Percentiles rank a stretch among this genome's conserved stretches.
Evolutionary conservation across 257 asterid species (phyloP).

Genomic region (Penstemon eatonii): DNA sequence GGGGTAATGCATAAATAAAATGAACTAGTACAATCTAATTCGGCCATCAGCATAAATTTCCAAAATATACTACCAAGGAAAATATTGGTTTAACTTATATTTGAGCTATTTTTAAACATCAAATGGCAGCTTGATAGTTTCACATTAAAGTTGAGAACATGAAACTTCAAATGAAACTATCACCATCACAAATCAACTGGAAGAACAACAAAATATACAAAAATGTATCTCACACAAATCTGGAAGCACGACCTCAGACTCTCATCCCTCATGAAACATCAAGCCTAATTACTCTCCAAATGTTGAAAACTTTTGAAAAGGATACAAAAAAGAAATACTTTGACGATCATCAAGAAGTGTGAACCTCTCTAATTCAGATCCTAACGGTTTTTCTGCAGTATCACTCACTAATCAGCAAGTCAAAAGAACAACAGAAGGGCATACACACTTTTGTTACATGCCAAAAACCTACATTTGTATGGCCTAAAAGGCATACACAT

Average conservation of each 20-base stretch:
- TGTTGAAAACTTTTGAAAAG: neutral
- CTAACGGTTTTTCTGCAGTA: neutral
- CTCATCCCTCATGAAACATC: too few species aligned
- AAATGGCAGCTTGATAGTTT: neutral
- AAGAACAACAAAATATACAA: neutral
- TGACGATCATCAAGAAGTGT: neutral
- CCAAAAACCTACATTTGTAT: too few species aligned
- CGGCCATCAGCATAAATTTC: neutral
- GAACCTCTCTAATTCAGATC: neutral
- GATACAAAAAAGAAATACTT: neutral
- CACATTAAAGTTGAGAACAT: neutral
- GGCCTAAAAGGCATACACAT: neutral
- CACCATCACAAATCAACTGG: neutral
- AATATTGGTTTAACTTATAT: too few species aligned
- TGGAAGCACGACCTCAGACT: too few species aligned
- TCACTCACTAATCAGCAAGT: neutral
- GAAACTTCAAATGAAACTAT: slow-evolving; percentile 13
- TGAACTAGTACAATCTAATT: neutral
- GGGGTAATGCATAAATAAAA: neutral
- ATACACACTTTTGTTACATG: neutral
- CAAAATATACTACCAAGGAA: neutral
- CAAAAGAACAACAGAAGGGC: neutral
- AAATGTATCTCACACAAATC: neutral
- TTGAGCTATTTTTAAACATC: neutral
- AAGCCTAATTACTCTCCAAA: neutral